Conservation (phyloP, 208 protist genomes). For the Vickermania ingenoplastis region DNA sequence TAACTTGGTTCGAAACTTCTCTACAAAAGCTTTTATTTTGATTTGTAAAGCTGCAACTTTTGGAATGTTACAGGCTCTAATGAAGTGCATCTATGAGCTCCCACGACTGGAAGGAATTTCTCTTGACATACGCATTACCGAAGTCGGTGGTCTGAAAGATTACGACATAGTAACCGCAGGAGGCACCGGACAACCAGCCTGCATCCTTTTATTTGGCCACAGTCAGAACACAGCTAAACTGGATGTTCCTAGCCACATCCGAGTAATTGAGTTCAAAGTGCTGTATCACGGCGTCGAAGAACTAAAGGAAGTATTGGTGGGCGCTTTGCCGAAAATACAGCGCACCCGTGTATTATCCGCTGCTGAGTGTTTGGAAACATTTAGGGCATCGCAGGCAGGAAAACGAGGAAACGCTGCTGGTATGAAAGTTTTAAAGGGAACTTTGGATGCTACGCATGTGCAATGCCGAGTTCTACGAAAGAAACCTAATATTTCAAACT, state of each 20-base stretch:
- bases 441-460: slow-evolving; percentile 45
- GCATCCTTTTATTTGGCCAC: slow-evolving; percentile 77
- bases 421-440: slow-evolving; percentile 71
- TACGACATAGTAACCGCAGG: slow-evolving; percentile 57
- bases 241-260: slow-evolving; percentile 69
- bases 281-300: slow-evolving; percentile 83
- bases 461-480: slow-evolving; percentile 66
- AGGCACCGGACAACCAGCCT: slow-evolving; percentile 50
- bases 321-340: slow-evolving; percentile 54
- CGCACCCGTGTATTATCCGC: slow-evolving; percentile 52
- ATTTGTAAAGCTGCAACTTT: slow-evolving; percentile 81
- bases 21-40: slow-evolving; percentile 55
- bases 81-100: slow-evolving; percentile 80
- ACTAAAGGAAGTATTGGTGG: slow-evolving; percentile 70
- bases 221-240: slow-evolving; percentile 46
- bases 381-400: slow-evolving; percentile 78
- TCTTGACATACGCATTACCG: slow-evolving; percentile 57
- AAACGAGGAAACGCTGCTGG: slow-evolving; percentile 74
- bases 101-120: slow-evolving; percentile 69
- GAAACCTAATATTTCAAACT: neutral
- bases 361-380: slow-evolving; percentile 75
- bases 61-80: slow-evolving; percentile 84
- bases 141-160: slow-evolving; percentile 67
- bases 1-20: slow-evolving; percentile 66
- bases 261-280: slow-evolving; percentile 68